Base-by-base conservation (phyloP, 1,284 basidiomycete species). In the Boletellus sp. region DNA sequence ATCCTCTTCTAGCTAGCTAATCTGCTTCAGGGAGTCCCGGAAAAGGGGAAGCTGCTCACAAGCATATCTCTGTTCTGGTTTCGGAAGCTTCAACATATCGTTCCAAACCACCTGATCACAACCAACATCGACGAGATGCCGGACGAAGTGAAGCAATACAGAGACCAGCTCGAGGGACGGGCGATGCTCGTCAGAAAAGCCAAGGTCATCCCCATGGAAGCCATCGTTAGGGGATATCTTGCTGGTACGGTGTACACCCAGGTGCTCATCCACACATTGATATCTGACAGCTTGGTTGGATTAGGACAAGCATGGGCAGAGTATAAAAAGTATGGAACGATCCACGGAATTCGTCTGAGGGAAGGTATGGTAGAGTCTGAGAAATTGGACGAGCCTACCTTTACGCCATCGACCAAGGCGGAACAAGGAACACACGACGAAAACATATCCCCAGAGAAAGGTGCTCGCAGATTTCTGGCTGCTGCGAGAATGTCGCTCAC, bases 391-490 rank as follows among this genome's bases (percentile, higher is more conserved):
- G 73, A 86, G 56, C 91, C 95, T 0, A 70, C 98, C 36, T 96
- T 99, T 64, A 99, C 96, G 0, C 96, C 96, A 0, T 95, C 91
- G 1, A 99, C 95, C 9, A 99, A 99, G 67, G 96, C 95, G 0
- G 94, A 94, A 49, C 85, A 91, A 60, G 96, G 96, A 6, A 78
- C 80, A 32, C 94, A 99, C 63, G 95, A 99, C 67, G 94, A 98
- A 67, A 99, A 99, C 67, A 97, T 99, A 53, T 93, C 94, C 43
- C 93, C 94, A 1, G 85, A 89, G 56, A 77, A 82, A 77, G 88
- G 93, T 89, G 37, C 14, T 14, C 13, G 43, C 37, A 66, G 21
- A 6, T 30, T 27, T 33, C 22, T 2, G 17, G 43, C 36, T 44
- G 38, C 41, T 26, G 23, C 30, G 19, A 22, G 33, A 36, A 14